Base-by-base conservation (phyloP, 169 alveolate genomes). In the Cryptosporidium ryanae region DNA sequence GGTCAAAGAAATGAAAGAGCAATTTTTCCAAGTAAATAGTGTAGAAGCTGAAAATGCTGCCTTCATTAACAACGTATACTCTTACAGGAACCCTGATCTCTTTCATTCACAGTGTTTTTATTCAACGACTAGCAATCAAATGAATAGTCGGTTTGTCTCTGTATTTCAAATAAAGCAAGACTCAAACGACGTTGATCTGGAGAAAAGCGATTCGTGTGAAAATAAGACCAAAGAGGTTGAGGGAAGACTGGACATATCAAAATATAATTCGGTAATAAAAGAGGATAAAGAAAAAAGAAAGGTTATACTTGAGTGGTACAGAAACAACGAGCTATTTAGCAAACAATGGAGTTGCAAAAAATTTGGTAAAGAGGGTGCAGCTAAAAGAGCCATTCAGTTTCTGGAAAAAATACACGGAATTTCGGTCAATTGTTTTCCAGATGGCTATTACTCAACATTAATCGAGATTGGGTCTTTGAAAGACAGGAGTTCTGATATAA, bases 301-400 rank as follows among this genome's bases (percentile, higher is more conserved):
- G 46, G 87, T 76, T 44, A 76, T 76, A 23, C 76, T 76, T n/a
- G 87, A 76, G 27, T 76, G 87, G 87, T 25, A 55, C 6, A 76
- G 63, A 34, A 76, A 76, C 48, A 76, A 76, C 43, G 87, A 76
- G 18, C 34, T 49, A 29, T 76, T 46, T 25, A 55, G 76, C 17
- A 76, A 76, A 7, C 87, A 76, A 29, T 76, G 87, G 87, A 76
- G 87, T 61, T 76, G 87, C 50, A 76, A 76, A 49, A 76, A 76
- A 34, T 76, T 76, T 29, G 87, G 87, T n/a, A 76, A 76, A 48
- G 87, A 76, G 27, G 87, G 87, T 17, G 87, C 87, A 44, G 87
- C 87, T 32, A 76, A 61, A 38, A 55, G 87, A 59, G 87, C 87
- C n/a, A 38, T 76, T 32, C 87, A 76, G 32, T 76, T 76, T 38